Percentiles rank a stretch among this genome's conserved stretches.
phyloP scores from a whole-genome alignment of 1,284 basidiomycete species.

The Sporisorium scitamineum region DNA sequence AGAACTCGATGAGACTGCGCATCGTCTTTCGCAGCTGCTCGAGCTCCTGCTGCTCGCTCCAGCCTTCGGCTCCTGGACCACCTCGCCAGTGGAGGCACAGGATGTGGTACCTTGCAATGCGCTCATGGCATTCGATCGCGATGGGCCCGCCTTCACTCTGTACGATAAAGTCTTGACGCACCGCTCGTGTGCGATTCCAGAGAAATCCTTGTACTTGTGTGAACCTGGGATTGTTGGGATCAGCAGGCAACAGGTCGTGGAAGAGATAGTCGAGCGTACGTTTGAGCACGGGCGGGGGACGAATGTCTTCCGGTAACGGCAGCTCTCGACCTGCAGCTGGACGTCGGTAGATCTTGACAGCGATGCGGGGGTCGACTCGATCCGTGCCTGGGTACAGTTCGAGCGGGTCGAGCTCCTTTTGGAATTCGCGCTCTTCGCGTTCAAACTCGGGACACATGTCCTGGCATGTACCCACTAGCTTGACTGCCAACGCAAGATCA shows the following conservation, averaged over 20 bases:
- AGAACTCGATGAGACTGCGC: slow-evolving; percentile 90
- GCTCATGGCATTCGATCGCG: slow-evolving; percentile 90
- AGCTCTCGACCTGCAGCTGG: slow-evolving; percentile 87
- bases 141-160: slow-evolving; percentile 82
- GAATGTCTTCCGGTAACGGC: slow-evolving; percentile 87
- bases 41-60: slow-evolving; percentile 82
- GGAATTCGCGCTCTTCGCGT: slow-evolving; percentile 87
- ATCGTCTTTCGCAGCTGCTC: slow-evolving; percentile 91
- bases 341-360: slow-evolving; percentile 94
- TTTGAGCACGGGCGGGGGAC: slow-evolving; percentile 85
- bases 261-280: slow-evolving; percentile 92
- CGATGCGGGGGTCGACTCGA: slow-evolving; percentile 83
- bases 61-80: slow-evolving; percentile 72
- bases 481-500: slow-evolving; percentile 86
- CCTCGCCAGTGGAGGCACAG: slow-evolving; percentile 79
- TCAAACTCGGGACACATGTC: slow-evolving; percentile 97
- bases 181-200: slow-evolving; percentile 88
- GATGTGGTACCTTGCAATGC: slow-evolving; percentile 93
- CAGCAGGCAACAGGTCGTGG: slow-evolving; percentile 79
- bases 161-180: slow-evolving; percentile 94
- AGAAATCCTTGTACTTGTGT: slow-evolving; percentile 84
- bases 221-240: slow-evolving; percentile 73
- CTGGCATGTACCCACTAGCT: slow-evolving; percentile 87
- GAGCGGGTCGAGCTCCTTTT: slow-evolving; percentile 87
- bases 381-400: slow-evolving; percentile 75